phyloP scores from a whole-genome alignment of 768 basidiomycete species.

The Tephrocybe sp. region DNA sequence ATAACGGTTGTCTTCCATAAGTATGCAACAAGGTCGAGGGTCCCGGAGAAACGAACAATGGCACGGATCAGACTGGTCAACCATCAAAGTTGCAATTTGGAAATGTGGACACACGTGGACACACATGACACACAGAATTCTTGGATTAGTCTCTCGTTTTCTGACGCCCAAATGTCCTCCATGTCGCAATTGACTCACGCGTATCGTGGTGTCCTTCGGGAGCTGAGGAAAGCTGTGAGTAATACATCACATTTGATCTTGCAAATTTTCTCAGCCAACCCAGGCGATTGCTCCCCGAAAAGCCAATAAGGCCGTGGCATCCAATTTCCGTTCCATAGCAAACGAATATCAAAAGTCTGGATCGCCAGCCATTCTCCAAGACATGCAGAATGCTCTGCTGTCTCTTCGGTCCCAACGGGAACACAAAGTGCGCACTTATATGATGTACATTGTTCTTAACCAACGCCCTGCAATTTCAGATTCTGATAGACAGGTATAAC shows the following conservation, averaged over 20 bases:
- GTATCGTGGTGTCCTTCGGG: constrained; percentile 55
- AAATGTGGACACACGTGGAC: too few species aligned
- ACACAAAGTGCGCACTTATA: constrained; percentile 59
- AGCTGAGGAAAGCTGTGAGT: constrained; percentile 54
- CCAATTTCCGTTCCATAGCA: constrained; percentile 55
- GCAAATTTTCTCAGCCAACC: constrained; percentile 1
- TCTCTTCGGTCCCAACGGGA: constrained; percentile 75
- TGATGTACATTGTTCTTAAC: background rate
- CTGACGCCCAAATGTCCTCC: background rate
- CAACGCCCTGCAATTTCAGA: constrained; percentile 38
- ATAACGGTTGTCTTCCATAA: background rate
- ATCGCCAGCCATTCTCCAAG: constrained; percentile 33
- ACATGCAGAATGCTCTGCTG: constrained; percentile 58
- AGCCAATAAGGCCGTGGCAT: constrained; percentile 41
- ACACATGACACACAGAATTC: too few species aligned
- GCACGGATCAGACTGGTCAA: background rate
- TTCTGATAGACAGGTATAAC: constrained; percentile 84
- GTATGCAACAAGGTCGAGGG: background rate
- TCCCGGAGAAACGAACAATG: constrained; percentile 3
- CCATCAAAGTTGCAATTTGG: too few species aligned
- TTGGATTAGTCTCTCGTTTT: too few species aligned
- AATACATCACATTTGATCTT: background rate
- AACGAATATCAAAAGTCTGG: constrained; percentile 36
- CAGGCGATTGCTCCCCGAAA: constrained; percentile 34
- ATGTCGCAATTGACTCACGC: constrained; percentile 24